phyloP scores from a whole-genome alignment of 108 stramenopile genomes.

The Cylindrotheca closterium region DNA sequence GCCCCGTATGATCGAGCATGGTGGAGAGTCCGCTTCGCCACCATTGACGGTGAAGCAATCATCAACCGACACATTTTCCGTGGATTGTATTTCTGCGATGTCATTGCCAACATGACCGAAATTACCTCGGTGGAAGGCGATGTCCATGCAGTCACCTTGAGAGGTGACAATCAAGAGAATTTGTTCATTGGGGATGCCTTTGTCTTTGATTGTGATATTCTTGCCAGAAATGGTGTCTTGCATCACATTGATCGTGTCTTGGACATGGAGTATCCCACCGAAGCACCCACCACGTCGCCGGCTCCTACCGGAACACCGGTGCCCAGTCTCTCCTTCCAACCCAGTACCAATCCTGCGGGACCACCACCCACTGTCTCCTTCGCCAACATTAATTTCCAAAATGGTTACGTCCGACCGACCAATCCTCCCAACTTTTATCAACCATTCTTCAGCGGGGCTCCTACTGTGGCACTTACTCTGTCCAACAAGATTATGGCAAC shows the following conservation, averaged over 20 bases:
- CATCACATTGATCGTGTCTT: slow-evolving; percentile 40
- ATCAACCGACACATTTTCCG: slow-evolving; percentile 26
- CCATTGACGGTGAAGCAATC: slow-evolving; percentile 27
- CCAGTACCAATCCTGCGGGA: neutral
- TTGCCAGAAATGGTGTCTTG: slow-evolving; percentile 37
- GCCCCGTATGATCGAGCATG: slow-evolving; percentile 33
- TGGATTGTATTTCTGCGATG: slow-evolving; percentile 26
- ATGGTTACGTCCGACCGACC: neutral
- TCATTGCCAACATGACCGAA: slow-evolving; percentile 23
- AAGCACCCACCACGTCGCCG: slow-evolving; percentile 29
- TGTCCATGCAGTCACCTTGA: slow-evolving; percentile 8
- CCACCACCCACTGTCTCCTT: neutral
- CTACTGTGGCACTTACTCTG: neutral
- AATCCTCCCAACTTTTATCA: neutral
- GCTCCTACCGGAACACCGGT: slow-evolving; percentile 32
- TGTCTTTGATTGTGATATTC: slow-evolving; percentile 30
- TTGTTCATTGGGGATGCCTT: slow-evolving; percentile 32
- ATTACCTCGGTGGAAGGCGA: slow-evolving; percentile 18
- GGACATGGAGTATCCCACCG: slow-evolving; percentile 26
- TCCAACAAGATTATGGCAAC: too few relatives aligned
- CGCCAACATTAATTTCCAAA: neutral
- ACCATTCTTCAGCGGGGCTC: neutral
- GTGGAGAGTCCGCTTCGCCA: slow-evolving; percentile 17
- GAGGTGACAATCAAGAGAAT: slow-evolving; percentile 16
- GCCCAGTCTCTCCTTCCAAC: slow-evolving; percentile 11